Conservation (phyloP, 1,139 yeast genomes). For the Blastobotrys raffinosifermentans region DNA sequence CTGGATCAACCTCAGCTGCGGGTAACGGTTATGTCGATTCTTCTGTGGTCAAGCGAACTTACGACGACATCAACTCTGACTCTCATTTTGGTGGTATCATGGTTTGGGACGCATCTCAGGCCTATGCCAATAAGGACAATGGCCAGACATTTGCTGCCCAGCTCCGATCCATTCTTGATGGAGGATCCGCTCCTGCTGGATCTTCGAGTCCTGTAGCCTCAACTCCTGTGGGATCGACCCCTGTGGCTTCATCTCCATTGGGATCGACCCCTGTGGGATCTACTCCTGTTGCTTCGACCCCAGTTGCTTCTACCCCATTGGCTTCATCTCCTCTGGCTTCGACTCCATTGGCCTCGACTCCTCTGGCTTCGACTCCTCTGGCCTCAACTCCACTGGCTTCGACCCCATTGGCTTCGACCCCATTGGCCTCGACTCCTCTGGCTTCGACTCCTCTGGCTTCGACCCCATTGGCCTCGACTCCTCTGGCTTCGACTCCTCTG, state of each 20-base stretch:
- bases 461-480: conserved; percentile 3
- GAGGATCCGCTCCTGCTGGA: conserved; percentile 4
- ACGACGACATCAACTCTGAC: conserved; percentile 24
- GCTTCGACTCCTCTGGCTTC: conserved; percentile 9
- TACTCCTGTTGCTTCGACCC: neutral
- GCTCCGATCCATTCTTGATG: conserved; percentile 37
- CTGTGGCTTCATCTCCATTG: conserved; percentile 1
- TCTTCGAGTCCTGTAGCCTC: conserved; percentile 1
- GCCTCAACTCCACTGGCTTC: conserved; percentile 1
- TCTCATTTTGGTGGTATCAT: conserved; percentile 73
- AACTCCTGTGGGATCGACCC: conserved; percentile 3
- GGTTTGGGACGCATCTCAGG: conserved; percentile 91
- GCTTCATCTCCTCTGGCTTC: conserved; percentile 9
- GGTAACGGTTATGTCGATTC: conserved; percentile 48
- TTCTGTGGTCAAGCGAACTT: conserved; percentile 35
- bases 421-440: conserved; percentile 3
- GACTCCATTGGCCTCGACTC: conserved; percentile 1
- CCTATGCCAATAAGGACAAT: conserved; percentile 45
- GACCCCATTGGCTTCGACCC: conserved; percentile 2
- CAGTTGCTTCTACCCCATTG: conserved; percentile 1
- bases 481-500: conserved; percentile 2
- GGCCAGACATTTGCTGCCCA: conserved; percentile 39
- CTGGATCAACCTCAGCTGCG: conserved; percentile 63
- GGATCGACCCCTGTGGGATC: conserved; percentile 5
- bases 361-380: conserved; percentile 2